Conservation (phyloP, 2,329 filamentous ascomycete species). For the Calonectria fujianensis region DNA sequence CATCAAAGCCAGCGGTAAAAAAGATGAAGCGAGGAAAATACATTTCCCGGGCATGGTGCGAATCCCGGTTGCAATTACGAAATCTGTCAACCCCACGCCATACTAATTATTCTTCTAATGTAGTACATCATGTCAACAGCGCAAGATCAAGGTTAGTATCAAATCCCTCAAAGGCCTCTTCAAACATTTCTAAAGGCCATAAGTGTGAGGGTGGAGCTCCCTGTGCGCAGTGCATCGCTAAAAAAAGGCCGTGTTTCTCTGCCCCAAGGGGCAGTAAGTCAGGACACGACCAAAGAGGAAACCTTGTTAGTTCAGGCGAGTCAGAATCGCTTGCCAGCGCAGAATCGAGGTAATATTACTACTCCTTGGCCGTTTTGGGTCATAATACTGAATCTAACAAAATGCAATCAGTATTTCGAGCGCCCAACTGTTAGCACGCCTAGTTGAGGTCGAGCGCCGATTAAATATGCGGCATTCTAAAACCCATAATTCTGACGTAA, state of each 20-base stretch:
- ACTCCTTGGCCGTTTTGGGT: no score
- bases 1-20: conserved; percentile 33
- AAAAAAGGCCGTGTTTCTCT: conserved; percentile 40
- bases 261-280: conserved; percentile 32
- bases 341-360: neutral
- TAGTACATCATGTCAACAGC: conserved; percentile 47
- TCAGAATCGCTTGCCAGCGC: neutral
- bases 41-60: conserved; percentile 48
- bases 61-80: neutral
- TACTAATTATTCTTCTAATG: neutral
- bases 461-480: conserved; percentile 19
- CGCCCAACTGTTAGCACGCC: neutral
- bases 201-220: conserved; percentile 48
- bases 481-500: neutral
- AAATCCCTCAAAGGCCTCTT: neutral
- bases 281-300: conserved; percentile 14
- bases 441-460: conserved; percentile 18
- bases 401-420: neutral
- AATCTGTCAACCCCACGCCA: neutral
- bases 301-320: neutral
- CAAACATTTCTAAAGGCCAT: neutral
- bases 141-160: conserved; percentile 45
- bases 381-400: no score
- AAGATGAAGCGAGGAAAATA: conserved; percentile 49
- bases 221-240: conserved; percentile 42